Evolutionary conservation across 805 yeast species (phyloP), one percentile per base, ranked within the genome.

Genomic region (Candida nanaspora): DNA sequence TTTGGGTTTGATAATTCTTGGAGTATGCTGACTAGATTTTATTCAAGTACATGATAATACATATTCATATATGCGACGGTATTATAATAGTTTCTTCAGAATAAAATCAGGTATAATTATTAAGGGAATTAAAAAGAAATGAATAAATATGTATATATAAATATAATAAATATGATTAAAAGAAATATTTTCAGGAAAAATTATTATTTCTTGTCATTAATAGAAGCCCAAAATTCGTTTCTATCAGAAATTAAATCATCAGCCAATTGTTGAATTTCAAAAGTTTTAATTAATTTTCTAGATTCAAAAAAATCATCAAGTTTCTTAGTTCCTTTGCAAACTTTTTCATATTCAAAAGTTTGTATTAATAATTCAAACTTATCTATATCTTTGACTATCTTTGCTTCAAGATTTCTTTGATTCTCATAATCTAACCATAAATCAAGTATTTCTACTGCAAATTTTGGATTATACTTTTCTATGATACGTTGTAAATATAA

Each of bases 381-480:
- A 62, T 91, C 98, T 45, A 93, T 78, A 61, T 91, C 97, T 65
- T 91, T 91, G 47, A 91, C 96, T 50, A 86, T 86, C 41, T 80
- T 70, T 11, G 97, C 96, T 61, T 91, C 98, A 21, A 76, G 59
- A 33, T 82, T 76, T 49, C 86, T 70, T 50, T 86, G 82, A 54
- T 82, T 79, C 65, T 91, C 98, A 63, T 91, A 91, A 58, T 87
- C 96, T 41, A 80, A 63, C 95, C 96, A 91, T 46, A 80, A 72
- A 31, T 79, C 80, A 44, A 70, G 57, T 39, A 91, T 69, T 49
- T 84, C 88, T 27, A 63, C 49, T 11, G 93, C 80, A 29, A 82
- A 85, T 15, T 46, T 50, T 9, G 63, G 61, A 56, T 84, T 84
- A 55, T 85, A 81, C n/a, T 82, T 80, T 42, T 66, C 60, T 23